Evolutionary conservation across 1,139 yeast genomes (phyloP), one percentile per base, ranked within the genome.

Genomic region (Geotrichum reessii): DNA sequence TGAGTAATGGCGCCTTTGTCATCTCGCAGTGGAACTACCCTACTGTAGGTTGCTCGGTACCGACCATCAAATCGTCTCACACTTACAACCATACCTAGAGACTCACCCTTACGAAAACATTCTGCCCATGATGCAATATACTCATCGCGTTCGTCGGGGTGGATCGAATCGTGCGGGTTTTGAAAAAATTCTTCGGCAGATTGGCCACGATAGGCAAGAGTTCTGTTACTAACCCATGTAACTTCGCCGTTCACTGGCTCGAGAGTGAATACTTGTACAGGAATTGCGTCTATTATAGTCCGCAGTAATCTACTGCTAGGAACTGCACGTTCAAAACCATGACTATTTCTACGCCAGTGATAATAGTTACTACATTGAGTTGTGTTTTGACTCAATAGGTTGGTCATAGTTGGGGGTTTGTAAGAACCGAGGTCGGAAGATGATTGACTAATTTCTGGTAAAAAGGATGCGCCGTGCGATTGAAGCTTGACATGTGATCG

Each of bases 151-250:
- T 72, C 75, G 37, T 70, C 72, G 1, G 72, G 70, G 59, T 71
- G 74, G 25, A 72, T 61, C 3, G 71, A 57, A 5, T 62, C 53
- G 31, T 63, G 61, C 9, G 67, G 72, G 52, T 64, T 64, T 33
- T 54, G 55, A 57, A 65, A 65, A 54, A 69, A 69, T 53, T 69
- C 71, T n/a, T 65, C 69, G 0, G 69, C 66, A 12, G 73, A 60
- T 24, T 68, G 64, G 7, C 75, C 74, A n/a, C 71, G 63, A 54
- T 66, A 72, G 2, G 73, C 71, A 52, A 71, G 50, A 1, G 74
- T 66, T 14, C 74, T 65, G 27, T 71, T 72, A 42, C 73, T 71
- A 4, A 69, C 73, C 75, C 75, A 72, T 2, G 71, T 67, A 12
- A 71, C 64, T 7, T 66, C 64, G 2, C 74, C 75, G 6, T 65